These are phyloP conservation scores for Amborella trichopoda DNA, from an alignment of 164 flowering plant genomes.

Conservation along the genomic window DNA sequence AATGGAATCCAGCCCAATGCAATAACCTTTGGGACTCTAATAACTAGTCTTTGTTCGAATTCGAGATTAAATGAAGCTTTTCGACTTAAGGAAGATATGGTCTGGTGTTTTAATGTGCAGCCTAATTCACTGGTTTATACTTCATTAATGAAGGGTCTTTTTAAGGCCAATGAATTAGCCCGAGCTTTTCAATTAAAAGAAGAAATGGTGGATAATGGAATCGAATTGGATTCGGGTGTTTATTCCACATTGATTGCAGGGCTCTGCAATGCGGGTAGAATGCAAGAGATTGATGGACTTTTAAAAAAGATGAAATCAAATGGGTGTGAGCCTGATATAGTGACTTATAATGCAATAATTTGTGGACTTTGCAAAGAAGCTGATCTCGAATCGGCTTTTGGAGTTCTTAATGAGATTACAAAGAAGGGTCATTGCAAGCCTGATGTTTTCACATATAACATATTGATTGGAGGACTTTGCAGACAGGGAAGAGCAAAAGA, in stretches of 20 bases:
- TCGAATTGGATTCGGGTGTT: conserved; percentile 31
- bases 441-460: conserved; percentile 50
- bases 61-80: conserved; percentile 39
- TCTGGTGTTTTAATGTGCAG: conserved; percentile 16
- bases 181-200: conserved; percentile 47
- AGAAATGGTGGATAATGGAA: conserved; percentile 29
- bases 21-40: conserved; percentile 53
- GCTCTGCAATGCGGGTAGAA: conserved; percentile 36
- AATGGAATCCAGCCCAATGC: conserved; percentile 35
- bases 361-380: conserved; percentile 40
- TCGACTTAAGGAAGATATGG: conserved; percentile 46
- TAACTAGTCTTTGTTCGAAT: conserved; percentile 30
- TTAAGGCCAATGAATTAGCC: conserved; percentile 26
- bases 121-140: conserved; percentile 36
- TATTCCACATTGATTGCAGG: conserved; percentile 51
- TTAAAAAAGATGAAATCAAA: conserved; percentile 45
- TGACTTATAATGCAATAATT: conserved; percentile 55
- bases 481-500: conserved; percentile 43
- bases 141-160: conserved; percentile 54
- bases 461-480: conserved; percentile 35
- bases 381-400: conserved; percentile 37
- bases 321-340: conserved; percentile 43
- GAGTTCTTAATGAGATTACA: conserved; percentile 36
- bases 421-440: conserved; percentile 36
- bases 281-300: conserved; percentile 28